phyloP scores from a whole-genome alignment of 139 green algal genomes.

The Haematococcus lacustris region DNA sequence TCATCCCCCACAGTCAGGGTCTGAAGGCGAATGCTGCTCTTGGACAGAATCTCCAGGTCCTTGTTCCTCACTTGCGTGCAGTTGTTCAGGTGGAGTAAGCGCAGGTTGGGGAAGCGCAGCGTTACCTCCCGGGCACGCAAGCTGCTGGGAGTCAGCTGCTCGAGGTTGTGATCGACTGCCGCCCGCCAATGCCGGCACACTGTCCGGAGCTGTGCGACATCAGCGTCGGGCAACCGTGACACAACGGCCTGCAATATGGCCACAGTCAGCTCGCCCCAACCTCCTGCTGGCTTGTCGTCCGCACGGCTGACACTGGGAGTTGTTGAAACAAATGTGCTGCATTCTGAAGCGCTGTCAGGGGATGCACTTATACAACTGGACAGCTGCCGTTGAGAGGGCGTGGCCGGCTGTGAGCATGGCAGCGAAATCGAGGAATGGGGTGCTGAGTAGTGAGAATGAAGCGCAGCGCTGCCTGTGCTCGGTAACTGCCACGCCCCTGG shows the following conservation, averaged over 20 bases:
- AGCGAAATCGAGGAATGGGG: too few species aligned
- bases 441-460: too few species aligned
- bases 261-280: slow-evolving; percentile 20
- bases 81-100: slow-evolving; percentile 23
- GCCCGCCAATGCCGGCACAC: slow-evolving; percentile 36
- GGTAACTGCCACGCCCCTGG: too few species aligned
- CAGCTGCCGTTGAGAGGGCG: too few species aligned
- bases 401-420: too few species aligned
- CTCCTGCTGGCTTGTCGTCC: too few species aligned
- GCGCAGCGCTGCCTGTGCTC: too few species aligned
- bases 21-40: slow-evolving; percentile 8
- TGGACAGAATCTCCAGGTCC: slow-evolving; percentile 23
- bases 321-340: too few species aligned
- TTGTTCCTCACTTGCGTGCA: slow-evolving; percentile 31
- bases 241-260: slow-evolving; percentile 22
- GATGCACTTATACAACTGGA: too few species aligned
- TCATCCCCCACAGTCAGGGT: slow-evolving; percentile 38
- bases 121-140: slow-evolving; percentile 17
- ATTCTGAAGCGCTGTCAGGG: too few species aligned
- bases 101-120: slow-evolving; percentile 26
- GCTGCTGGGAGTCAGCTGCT: slow-evolving; percentile 19
- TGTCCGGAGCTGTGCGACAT: slow-evolving; percentile 15
- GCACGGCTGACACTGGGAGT: too few species aligned
- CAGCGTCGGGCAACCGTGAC: slow-evolving; percentile 8
- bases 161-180: slow-evolving; percentile 23